Evolutionary conservation across 73 alveolate genomes (phyloP).

Genomic region (Uronychia setigera): DNA sequence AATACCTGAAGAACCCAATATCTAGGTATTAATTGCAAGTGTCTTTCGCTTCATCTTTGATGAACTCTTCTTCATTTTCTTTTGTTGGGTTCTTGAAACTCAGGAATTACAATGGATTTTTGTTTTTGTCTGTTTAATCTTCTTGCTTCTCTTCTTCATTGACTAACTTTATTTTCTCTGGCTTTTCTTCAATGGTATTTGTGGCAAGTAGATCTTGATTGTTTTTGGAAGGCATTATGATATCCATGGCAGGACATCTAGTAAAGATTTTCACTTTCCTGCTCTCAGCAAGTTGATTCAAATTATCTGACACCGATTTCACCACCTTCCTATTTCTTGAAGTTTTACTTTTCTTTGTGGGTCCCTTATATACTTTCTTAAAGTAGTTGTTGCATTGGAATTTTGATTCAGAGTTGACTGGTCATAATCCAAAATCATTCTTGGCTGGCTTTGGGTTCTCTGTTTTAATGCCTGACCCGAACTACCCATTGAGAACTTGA

Average conservation of each 20-base stretch:
- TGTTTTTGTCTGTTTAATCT: background rate
- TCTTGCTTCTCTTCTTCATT: background rate
- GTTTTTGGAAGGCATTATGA: background rate
- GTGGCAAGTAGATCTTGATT: background rate
- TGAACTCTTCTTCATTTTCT: background rate
- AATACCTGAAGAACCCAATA: too few species aligned
- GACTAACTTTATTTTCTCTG: background rate
- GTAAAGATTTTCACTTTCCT: background rate
- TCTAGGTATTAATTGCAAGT: too few species aligned
- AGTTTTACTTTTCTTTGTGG: background rate
- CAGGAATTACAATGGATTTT: background rate
- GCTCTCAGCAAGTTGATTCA: background rate
- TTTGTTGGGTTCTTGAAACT: background rate
- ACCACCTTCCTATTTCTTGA: background rate
- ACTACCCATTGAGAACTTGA: too few species aligned
- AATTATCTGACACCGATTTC: background rate
- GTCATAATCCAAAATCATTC: too few species aligned
- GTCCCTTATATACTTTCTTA: background rate
- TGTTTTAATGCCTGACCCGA: too few species aligned
- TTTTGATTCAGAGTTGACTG: too few species aligned
- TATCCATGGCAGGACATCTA: background rate
- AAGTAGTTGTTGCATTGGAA: background rate
- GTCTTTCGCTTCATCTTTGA: background rate
- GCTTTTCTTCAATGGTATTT: background rate
- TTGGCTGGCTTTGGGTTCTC: too few species aligned